Evolutionary conservation across 805 yeast genomes (phyloP).

Genomic region (Nakazawaea populi): DNA sequence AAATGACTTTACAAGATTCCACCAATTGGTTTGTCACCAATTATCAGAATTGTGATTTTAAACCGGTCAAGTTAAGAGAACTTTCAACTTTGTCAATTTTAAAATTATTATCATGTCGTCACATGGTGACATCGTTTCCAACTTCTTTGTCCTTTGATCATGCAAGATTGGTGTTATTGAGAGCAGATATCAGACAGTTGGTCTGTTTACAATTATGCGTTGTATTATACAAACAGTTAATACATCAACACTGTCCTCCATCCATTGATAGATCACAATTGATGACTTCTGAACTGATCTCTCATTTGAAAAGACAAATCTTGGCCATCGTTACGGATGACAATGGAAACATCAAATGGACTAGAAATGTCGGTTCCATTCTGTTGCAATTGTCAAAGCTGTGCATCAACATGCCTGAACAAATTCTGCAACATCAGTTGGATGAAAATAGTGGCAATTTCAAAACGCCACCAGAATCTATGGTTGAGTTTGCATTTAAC

Average conservation of each 20-base stretch:
- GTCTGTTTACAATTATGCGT: slow-evolving; percentile 75
- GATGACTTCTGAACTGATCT: slow-evolving; percentile 30
- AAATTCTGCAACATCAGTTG: neutral
- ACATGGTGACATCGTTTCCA: slow-evolving; percentile 79
- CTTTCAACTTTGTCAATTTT: slow-evolving; percentile 48
- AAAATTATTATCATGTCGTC: slow-evolving; percentile 66
- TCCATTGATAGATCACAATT: slow-evolving; percentile 29
- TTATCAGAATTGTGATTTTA: slow-evolving; percentile 16
- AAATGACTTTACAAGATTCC: slow-evolving; percentile 54
- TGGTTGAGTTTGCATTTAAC: slow-evolving; percentile 57
- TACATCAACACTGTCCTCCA: slow-evolving; percentile 26
- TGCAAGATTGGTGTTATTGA: slow-evolving; percentile 64
- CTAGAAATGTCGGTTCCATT: slow-evolving; percentile 68
- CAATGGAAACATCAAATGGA: slow-evolving; percentile 87
- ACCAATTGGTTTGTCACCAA: slow-evolving; percentile 57
- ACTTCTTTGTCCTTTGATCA: slow-evolving; percentile 80
- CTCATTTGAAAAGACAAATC: slow-evolving; percentile 60
- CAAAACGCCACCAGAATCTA: slow-evolving; percentile 30
- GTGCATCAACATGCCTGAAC: neutral
- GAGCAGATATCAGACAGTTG: slow-evolving; percentile 83
- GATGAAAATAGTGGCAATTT: slow-evolving; percentile 10
- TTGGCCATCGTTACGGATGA: slow-evolving; percentile 78
- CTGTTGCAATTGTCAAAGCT: slow-evolving; percentile 58
- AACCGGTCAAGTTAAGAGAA: slow-evolving; percentile 24
- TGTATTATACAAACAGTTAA: slow-evolving; percentile 66